Evolutionary conservation across 2,329 filamentous ascomycete species (phyloP), one percentile per base, ranked within the genome.

Genomic region (Monilinia fructigena): DNA sequence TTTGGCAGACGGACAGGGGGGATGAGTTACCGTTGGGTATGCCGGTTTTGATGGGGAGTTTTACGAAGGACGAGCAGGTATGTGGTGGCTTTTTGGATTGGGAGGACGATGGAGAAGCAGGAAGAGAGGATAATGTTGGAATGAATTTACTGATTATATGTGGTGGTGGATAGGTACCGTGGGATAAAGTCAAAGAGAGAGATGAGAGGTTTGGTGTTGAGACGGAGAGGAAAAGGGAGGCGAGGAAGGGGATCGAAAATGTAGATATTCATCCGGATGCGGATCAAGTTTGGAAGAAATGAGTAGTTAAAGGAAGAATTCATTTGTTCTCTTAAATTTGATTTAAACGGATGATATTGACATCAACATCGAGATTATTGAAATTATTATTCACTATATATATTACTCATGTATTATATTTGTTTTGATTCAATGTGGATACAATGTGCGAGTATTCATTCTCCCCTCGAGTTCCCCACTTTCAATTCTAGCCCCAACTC

Each of bases 1-100:
- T 95, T 53, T 96, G 93, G 92, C 91, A 96, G 82, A 86, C 89
- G 20, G 92, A 96, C 78, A 81, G 85, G 7, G 91, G 91, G 0
- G 64, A 68, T 67, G 60, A 52, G 48, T 45, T 67, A 14, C 66
- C 66, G 23, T 23, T 67, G 16, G 66, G 66, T 0, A 35, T 20
- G 50, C 65, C 65, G 65, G 48, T 54, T 12, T 66, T 66, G 52
- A 66, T 66, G 65, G 65, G 58, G 8, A 66, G 65, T 63, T 66
- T 66, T 45, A 66, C 58, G 12, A 6, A 8, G 40, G 59, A 56
- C 42, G 59, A 50, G 2, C 65, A 66, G 52, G 65, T 66, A 10
- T 45, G 55, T 47, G 1, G 8, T 18, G 11, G 1, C 4, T 28
- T 52, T 50, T 31, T 10, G 48, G 28, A 38, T 1, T 20, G 3